Conservation (phyloP, 1,284 basidiomycete genomes). For the Cutaneotrichosporon daszewskae region DNA sequence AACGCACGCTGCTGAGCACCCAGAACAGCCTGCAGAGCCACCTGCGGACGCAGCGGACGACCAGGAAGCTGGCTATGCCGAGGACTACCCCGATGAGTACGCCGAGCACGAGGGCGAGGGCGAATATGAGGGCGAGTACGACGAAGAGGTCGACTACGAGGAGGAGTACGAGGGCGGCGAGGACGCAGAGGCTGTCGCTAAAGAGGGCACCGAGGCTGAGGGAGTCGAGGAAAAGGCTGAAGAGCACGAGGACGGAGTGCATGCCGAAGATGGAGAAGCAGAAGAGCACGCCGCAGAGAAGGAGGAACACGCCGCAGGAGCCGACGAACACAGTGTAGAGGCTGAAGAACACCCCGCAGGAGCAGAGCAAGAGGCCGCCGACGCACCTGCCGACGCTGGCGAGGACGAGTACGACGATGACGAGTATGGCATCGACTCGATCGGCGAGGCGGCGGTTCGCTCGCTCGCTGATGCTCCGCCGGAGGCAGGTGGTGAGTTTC, state of each 20-base stretch:
- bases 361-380: slow-evolving; percentile 1
- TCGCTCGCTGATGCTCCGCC: no score
- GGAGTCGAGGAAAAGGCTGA: neutral
- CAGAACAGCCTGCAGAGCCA: no score
- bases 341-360: neutral
- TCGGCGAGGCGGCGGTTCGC: slow-evolving; percentile 10
- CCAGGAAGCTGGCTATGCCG: neutral
- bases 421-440: slow-evolving; percentile 12
- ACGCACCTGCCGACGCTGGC: neutral
- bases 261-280: neutral
- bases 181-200: neutral
- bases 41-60: neutral
- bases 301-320: neutral
- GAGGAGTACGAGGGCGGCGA: neutral
- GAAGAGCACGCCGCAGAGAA: neutral
- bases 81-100: neutral
- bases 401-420: slow-evolving; percentile 6
- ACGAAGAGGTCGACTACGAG: neutral
- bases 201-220: neutral
- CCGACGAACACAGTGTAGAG: neutral
- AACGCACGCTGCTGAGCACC: no score
- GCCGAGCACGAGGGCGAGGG: neutral
- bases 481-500: neutral
- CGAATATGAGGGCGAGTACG: neutral
- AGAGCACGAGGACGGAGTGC: neutral